Conservation (phyloP, 495 filamentous ascomycete species). For the Penicillium ucsense region DNA sequence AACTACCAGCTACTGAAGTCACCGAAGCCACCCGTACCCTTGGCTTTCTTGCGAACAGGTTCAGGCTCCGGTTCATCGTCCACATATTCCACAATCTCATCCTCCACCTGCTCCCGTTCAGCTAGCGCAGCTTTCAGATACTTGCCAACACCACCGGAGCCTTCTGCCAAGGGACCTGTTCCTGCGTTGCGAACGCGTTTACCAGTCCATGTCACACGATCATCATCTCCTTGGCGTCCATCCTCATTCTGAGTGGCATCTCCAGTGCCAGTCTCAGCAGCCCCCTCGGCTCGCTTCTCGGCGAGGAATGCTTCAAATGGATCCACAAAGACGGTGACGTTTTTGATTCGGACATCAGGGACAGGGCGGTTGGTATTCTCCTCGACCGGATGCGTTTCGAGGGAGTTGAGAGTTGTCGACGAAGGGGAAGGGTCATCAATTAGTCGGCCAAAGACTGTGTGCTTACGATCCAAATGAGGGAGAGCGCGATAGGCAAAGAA, state of each 20-base stretch:
- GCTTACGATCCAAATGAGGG: conserved; percentile 82
- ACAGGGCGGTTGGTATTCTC: conserved; percentile 60
- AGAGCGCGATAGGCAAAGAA: conserved; percentile 83
- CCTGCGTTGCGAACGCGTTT: conserved; percentile 58
- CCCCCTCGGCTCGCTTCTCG: conserved; percentile 42
- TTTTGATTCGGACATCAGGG: conserved; percentile 67
- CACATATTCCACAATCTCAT: conserved; percentile 49
- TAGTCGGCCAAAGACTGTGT: conserved; percentile 88
- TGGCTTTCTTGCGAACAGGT: conserved; percentile 71
- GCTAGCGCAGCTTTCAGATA: conserved; percentile 57
- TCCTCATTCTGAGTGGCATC: conserved; percentile 26
- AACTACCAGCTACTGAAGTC: conserved; percentile 56
- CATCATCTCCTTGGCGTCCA: conserved; percentile 67
- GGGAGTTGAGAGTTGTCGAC: conserved; percentile 47
- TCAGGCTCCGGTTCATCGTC: conserved; percentile 52
- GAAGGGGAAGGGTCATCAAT: conserved; percentile 62
- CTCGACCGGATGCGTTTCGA: conserved; percentile 63
- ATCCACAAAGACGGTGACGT: conserved; percentile 83
- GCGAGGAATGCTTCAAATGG: conserved; percentile 85
- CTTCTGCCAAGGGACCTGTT: conserved; percentile 37
- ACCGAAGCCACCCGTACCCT: conserved; percentile 71
- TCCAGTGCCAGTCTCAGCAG: conserved; percentile 26
- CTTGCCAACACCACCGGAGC: conserved; percentile 56
- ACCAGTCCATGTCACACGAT: conserved; percentile 84
- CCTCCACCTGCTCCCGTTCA: conserved; percentile 32